phyloP scores from a whole-genome alignment of 2,329 filamentous ascomycete species.

The Xylariales sp. region DNA sequence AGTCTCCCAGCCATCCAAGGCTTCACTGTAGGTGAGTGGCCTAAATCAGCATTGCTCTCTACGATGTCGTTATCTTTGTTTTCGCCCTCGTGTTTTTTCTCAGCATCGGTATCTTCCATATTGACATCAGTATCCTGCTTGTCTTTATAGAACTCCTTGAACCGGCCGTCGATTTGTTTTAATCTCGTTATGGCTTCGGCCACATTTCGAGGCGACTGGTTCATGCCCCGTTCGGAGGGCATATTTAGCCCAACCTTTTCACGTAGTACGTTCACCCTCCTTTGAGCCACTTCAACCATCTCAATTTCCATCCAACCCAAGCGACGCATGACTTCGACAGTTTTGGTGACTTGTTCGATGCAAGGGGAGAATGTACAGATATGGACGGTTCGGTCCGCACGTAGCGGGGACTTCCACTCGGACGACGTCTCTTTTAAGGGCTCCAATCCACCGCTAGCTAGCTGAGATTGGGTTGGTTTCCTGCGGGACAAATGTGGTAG shows the following conservation, averaged over 20 bases:
- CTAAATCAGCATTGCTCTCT: constrained; percentile 42
- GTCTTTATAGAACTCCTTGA: constrained; percentile 69
- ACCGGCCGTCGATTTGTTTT: constrained; percentile 76
- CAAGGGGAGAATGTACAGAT: constrained; percentile 97
- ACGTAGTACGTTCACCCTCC: constrained; percentile 81
- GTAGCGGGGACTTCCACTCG: constrained; percentile 70
- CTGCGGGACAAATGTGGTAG: constrained; percentile 77
- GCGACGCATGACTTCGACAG: constrained; percentile 81
- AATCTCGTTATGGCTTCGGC: constrained; percentile 81
- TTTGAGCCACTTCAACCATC: constrained; percentile 90
- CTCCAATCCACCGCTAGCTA: constrained; percentile 38
- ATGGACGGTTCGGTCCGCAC: constrained; percentile 76
- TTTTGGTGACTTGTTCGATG: constrained; percentile 93
- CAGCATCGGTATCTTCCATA: constrained; percentile 54
- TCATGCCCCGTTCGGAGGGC: constrained; percentile 75
- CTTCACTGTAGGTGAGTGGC: constrained; percentile 55
- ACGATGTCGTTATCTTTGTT: constrained; percentile 46
- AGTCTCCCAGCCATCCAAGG: constrained; percentile 81
- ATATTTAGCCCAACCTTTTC: constrained; percentile 80
- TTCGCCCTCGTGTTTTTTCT: constrained; percentile 47
- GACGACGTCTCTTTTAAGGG: constrained; percentile 39
- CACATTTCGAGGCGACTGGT: constrained; percentile 77
- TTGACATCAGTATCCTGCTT: constrained; percentile 51
- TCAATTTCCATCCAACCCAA: constrained; percentile 91
- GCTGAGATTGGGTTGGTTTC: constrained; percentile 50